Evolutionary conservation across 2,329 filamentous ascomycete species (phyloP).

Genomic region (Lecanosticta acicola): DNA sequence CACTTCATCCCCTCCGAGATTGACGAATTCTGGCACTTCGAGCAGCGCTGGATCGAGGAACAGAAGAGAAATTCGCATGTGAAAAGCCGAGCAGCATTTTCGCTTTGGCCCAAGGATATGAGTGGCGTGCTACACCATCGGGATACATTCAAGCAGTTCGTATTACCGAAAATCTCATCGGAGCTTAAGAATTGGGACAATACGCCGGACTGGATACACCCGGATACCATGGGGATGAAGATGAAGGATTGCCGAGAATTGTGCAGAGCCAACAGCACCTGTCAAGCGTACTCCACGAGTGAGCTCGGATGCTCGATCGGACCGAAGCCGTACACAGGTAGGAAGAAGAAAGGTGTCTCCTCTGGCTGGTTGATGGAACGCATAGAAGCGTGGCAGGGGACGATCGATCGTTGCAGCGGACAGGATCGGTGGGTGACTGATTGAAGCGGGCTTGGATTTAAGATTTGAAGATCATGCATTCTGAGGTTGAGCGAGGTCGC

Average conservation of each 20-base stretch:
- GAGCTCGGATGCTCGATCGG: constrained; percentile 21
- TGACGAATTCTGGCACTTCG: constrained; percentile 26
- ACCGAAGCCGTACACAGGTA: constrained; percentile 17
- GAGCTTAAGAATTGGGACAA: constrained; percentile 27
- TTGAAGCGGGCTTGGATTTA: too few relatives aligned
- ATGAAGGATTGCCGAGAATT: constrained; percentile 22
- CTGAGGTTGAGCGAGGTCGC: too few relatives aligned
- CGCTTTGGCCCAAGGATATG: constrained; percentile 11
- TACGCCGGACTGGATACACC: constrained; percentile 16
- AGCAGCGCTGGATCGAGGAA: constrained; percentile 25
- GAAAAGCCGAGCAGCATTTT: not conserved
- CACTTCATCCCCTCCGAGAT: constrained; percentile 27
- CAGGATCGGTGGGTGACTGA: constrained; percentile 15
- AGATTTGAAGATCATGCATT: too few relatives aligned
- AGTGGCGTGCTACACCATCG: constrained; percentile 23
- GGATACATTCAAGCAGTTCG: constrained; percentile 27
- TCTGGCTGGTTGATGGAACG: constrained; percentile 25
- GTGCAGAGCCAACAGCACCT: constrained; percentile 20
- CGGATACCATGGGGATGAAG: constrained; percentile 10
- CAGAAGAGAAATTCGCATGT: not conserved
- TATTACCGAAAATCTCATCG: constrained; percentile 21
- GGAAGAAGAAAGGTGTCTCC: constrained; percentile 8
- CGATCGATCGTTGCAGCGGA: constrained; percentile 12
- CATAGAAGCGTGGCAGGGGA: constrained; percentile 16
- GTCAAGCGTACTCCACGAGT: constrained; percentile 25